Evolutionary conservation across 495 filamentous ascomycete species (phyloP).

Genomic region (Podospora fimiseda): DNA sequence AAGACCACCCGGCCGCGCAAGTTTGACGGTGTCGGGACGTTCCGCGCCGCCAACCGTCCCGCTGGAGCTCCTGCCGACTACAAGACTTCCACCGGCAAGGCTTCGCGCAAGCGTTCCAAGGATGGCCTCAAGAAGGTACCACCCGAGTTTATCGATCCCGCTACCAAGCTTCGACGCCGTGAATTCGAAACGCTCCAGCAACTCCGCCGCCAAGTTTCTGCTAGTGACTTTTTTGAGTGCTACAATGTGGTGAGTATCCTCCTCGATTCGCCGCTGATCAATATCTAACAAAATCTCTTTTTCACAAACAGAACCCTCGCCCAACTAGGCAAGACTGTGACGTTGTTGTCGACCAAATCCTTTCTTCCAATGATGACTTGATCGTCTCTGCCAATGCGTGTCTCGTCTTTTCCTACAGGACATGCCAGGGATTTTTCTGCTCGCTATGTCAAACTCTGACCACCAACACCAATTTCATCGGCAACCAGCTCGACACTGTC

Average conservation of each 20-base stretch:
- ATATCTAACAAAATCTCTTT: not conserved
- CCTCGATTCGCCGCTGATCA: not conserved
- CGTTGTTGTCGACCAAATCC: conserved; percentile 28
- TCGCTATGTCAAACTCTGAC: conserved; percentile 30
- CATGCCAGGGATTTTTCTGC: conserved; percentile 41
- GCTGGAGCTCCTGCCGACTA: conserved; percentile 18
- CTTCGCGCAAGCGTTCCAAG: conserved; percentile 19
- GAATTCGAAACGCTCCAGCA: conserved; percentile 16
- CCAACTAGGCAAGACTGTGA: conserved; percentile 31
- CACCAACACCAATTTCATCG: conserved; percentile 36
- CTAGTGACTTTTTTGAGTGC: conserved; percentile 36
- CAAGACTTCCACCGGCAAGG: conserved; percentile 15
- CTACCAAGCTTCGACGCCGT: conserved; percentile 10
- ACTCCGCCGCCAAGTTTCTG: conserved; percentile 10
- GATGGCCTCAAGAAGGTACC: conserved; percentile 24
- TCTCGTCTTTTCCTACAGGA: conserved; percentile 29
- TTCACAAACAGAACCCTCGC: conserved; percentile 18
- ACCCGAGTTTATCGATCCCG: conserved; percentile 9
- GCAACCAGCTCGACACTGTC: conserved; percentile 30
- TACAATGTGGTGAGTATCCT: conserved; percentile 26
- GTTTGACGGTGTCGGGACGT: conserved; percentile 8
- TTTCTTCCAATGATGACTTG: conserved; percentile 25
- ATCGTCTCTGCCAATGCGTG: conserved; percentile 33
- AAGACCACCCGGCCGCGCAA: conserved; percentile 9
- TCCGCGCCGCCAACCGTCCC: conserved; percentile 13